These are phyloP conservation scores for Funneliformis caledonium DNA, from an alignment of 371 early-diverging fungal species.

Conservation along the genomic window DNA sequence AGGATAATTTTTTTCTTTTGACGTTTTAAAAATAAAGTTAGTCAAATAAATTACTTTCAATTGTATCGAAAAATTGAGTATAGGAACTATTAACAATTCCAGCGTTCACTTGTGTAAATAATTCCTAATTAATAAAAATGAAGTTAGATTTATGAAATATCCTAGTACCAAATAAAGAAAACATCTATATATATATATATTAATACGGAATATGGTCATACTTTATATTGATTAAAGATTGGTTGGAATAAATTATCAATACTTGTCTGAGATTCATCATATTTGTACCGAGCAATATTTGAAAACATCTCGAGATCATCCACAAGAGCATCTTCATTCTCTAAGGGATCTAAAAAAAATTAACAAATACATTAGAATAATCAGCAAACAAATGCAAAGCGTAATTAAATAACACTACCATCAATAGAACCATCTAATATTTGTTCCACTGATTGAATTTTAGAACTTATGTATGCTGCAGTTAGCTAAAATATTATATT, in stretches of 20 bases:
- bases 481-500: conserved; percentile 50
- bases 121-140: conserved; percentile 40
- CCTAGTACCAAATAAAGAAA: neutral
- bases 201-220: conserved; percentile 6
- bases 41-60: conserved; percentile 58
- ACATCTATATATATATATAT: neutral
- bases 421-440: conserved; percentile 67
- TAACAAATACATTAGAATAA: neutral
- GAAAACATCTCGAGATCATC: conserved; percentile 77
- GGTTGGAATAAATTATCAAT: conserved; percentile 66
- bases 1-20: neutral
- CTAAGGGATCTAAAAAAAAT: conserved; percentile 60
- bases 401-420: conserved; percentile 48
- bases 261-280: conserved; percentile 64
- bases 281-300: conserved; percentile 75
- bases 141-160: neutral
- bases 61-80: conserved; percentile 56
- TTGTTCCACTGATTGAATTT: conserved; percentile 61
- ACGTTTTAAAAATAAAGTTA: conserved; percentile 9
- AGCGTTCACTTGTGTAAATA: conserved; percentile 47
- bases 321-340: conserved; percentile 73
- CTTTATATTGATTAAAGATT: conserved; percentile 71
- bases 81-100: conserved; percentile 48
- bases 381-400: neutral
- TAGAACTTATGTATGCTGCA: conserved; percentile 58